A percentile compares a stretch with the other conserved stretches of the same genome.
These are phyloP conservation scores for Phytophthora podocarpi DNA, from an alignment of 352 stramenopile genomes.

Conservation along the genomic window DNA sequence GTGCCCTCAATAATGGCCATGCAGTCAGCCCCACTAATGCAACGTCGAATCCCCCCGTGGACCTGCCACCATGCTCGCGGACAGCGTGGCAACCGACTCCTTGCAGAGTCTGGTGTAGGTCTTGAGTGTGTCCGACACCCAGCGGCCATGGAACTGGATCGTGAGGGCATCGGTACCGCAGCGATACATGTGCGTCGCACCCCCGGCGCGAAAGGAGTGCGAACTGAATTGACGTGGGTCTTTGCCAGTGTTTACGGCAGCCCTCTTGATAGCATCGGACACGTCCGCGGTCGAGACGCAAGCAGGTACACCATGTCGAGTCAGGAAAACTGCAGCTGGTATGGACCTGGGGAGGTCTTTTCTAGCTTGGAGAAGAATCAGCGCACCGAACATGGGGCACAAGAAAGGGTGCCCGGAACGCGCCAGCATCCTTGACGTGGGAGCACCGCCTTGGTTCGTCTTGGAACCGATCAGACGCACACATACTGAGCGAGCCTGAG, in stretches of 20 bases:
- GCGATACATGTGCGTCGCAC: slow-evolving; percentile 13
- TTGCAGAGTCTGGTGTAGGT: slow-evolving; percentile 22
- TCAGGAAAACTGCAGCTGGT: background rate
- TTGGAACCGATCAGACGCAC: slow-evolving; percentile 1
- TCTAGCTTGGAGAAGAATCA: background rate
- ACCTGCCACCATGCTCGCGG: background rate
- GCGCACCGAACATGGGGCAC: slow-evolving; percentile 1
- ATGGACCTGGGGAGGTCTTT: background rate
- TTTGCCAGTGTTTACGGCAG: background rate
- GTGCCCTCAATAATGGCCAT: no score
- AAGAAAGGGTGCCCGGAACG: slow-evolving; percentile 8
- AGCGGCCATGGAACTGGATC: slow-evolving; percentile 20
- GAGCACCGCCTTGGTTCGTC: slow-evolving; percentile 7
- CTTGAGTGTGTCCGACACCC: slow-evolving; percentile 21
- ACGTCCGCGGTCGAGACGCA: background rate
- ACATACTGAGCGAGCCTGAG: background rate
- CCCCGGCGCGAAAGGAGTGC: no score
- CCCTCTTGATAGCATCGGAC: background rate
- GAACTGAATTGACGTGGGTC: background rate
- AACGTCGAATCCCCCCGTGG: background rate
- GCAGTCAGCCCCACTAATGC: background rate
- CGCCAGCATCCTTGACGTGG: slow-evolving; percentile 2
- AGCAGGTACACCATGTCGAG: background rate
- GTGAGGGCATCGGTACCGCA: slow-evolving; percentile 2
- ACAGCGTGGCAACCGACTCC: background rate